Evolutionary conservation across 768 basidiomycete genomes (phyloP), one percentile per base, ranked within the genome.

Genomic region (Hydnum rufescens): DNA sequence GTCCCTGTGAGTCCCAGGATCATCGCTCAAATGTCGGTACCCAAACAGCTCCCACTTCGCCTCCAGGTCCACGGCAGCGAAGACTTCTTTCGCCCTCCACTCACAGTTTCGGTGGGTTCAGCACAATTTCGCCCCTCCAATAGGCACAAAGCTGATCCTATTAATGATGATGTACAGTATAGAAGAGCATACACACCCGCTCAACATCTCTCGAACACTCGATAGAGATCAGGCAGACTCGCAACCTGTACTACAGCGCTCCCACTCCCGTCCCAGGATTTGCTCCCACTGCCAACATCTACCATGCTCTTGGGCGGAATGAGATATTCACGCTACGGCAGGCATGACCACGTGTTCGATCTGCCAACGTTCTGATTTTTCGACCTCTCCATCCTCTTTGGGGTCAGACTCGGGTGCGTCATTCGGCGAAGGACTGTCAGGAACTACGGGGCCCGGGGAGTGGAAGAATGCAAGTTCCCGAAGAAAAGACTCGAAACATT

Each of bases 381-480:
- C 67, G 3, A 64, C 65, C 13, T n/a, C 28, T 34, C 26, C 26
- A 53, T 64, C 59, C n/a, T 61, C 60, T 31, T 51, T 43, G 1
- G 42, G 51, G 22, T 52, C 34, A 29, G 31, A 19, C 5, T 39
- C 26, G 3, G 57, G 5, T 13, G 52, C n/a, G 18, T 51, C 19
- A 8, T n/a, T 6, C 18, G 51, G 23, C 1, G 58, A 39, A 28
- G 52, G 50, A 26, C 13, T 16, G 8, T 16, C 44, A 8, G 44
- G 44, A 13, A 25, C 13, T 13, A 28, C 13, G 3, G 66, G 60
- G 36, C 78, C 75, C 1, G 88, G 84, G 0, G 78, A 73, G 63
- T 95, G 89, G 67, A 96, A 97, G 62, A 76, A 86, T 2, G 90
- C 88, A 4, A 99, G 70, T 64, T 99, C 95, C 32, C 80, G 77